Evolutionary conservation across 2,329 filamentous ascomycete genomes (phyloP).

Genomic region (Colletotrichum cordylinicola): DNA sequence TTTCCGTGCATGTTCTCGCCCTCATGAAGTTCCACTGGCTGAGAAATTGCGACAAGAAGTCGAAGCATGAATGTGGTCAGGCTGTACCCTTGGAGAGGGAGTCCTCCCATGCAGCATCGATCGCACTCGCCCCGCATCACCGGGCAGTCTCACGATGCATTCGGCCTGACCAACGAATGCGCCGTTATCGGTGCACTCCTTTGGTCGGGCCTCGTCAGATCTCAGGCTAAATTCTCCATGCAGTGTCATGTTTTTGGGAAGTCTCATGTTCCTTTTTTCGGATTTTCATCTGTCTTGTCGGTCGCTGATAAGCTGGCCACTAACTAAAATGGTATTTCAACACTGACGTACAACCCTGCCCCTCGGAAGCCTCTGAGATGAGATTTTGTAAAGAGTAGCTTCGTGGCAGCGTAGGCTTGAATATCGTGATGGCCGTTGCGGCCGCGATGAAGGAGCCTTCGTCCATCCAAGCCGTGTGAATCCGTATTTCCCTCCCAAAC

Average conservation of each 20-base stretch:
- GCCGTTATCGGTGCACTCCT: neutral
- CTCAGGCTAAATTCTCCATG: neutral
- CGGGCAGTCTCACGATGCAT: neutral
- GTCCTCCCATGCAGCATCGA: neutral
- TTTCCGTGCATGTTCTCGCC: too few species aligned
- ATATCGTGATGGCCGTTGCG: neutral
- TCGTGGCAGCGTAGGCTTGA: constrained; percentile 4
- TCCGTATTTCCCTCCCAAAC: constrained; percentile 7
- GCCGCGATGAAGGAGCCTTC: neutral
- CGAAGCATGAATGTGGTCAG: neutral
- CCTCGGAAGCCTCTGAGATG: neutral
- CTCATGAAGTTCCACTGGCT: neutral
- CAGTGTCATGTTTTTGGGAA: neutral
- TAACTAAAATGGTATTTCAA: constrained; percentile 15
- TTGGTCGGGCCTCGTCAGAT: neutral
- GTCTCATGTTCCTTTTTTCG: neutral
- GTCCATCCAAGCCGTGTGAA: neutral
- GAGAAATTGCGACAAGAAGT: neutral
- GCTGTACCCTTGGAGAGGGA: neutral
- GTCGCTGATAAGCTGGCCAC: constrained; percentile 11
- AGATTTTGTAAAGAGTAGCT: neutral
- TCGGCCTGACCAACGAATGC: neutral
- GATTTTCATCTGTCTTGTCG: constrained; percentile 5
- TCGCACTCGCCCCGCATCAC: neutral
- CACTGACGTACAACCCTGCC: constrained; percentile 13